phyloP scores from a whole-genome alignment of 139 green algal species.

The Chlorella ohadii region DNA sequence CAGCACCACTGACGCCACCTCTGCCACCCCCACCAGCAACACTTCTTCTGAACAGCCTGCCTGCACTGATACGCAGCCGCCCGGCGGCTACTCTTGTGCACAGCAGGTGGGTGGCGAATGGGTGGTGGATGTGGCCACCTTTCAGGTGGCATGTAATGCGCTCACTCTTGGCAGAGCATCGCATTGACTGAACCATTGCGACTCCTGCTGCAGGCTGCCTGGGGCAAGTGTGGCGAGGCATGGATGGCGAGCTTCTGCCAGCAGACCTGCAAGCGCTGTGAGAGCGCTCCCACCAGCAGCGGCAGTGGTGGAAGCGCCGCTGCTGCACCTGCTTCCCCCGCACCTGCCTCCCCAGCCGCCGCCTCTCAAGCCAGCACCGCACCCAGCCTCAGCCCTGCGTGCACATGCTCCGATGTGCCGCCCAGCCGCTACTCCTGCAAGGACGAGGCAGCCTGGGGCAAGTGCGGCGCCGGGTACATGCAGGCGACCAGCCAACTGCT shows the following conservation, averaged over 20 bases:
- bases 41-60: neutral
- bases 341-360: neutral
- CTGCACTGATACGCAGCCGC: neutral
- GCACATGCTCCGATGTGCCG: neutral
- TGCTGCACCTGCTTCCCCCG: too few species aligned
- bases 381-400: neutral
- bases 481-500: neutral
- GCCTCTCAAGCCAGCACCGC: neutral
- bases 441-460: neutral
- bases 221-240: slow-evolving; percentile 4
- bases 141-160: too few species aligned
- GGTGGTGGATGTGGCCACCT: too few species aligned
- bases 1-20: neutral
- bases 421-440: neutral
- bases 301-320: too few species aligned
- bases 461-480: neutral
- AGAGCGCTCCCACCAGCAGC: too few species aligned
- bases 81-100: neutral
- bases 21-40: neutral
- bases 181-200: neutral
- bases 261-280: slow-evolving; percentile 1
- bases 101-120: neutral
- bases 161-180: too few species aligned
- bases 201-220: neutral
- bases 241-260: slow-evolving; percentile 2